Conservation (phyloP, 2,329 filamentous ascomycete genomes). For the Fusarium kyushuense region DNA sequence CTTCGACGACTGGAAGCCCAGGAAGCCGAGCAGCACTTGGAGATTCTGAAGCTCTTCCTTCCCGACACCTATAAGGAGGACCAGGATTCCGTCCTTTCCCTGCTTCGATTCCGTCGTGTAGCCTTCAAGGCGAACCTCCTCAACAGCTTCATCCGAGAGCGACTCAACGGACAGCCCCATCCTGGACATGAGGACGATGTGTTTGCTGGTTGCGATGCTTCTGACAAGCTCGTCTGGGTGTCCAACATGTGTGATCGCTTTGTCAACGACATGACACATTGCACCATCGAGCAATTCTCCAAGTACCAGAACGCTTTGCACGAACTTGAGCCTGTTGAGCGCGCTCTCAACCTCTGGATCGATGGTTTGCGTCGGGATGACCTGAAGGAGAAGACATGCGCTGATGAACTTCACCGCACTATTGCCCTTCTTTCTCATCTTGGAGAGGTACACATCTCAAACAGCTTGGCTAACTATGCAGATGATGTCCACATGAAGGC, state of each 20-base stretch:
- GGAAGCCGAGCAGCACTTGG: conserved; percentile 87
- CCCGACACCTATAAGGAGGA: conserved; percentile 86
- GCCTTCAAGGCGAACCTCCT: conserved; percentile 88
- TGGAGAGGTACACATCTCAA: conserved; percentile 80
- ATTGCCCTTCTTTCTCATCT: conserved; percentile 90
- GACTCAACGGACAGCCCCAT: conserved; percentile 75
- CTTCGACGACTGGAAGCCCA: conserved; percentile 87
- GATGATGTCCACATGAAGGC: conserved; percentile 84
- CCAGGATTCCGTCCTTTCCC: conserved; percentile 85
- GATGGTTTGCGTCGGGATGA: conserved; percentile 87
- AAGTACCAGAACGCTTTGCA: conserved; percentile 83
- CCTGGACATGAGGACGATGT: conserved; percentile 80
- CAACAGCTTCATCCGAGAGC: conserved; percentile 82
- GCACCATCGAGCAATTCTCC: conserved; percentile 81
- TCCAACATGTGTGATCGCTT: conserved; percentile 86
- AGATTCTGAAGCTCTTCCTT: conserved; percentile 89
- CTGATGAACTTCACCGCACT: conserved; percentile 83
- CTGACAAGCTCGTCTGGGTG: conserved; percentile 89
- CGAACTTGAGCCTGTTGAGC: conserved; percentile 91
- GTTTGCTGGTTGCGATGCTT: conserved; percentile 81
- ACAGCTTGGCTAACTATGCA: conserved; percentile 77
- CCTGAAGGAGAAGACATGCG: conserved; percentile 84
- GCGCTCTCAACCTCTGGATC: conserved; percentile 88
- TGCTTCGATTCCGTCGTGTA: conserved; percentile 88
- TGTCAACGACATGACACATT: conserved; percentile 81